phyloP scores from a whole-genome alignment of 257 asterid genomes.

The Fraxinus anomala region DNA sequence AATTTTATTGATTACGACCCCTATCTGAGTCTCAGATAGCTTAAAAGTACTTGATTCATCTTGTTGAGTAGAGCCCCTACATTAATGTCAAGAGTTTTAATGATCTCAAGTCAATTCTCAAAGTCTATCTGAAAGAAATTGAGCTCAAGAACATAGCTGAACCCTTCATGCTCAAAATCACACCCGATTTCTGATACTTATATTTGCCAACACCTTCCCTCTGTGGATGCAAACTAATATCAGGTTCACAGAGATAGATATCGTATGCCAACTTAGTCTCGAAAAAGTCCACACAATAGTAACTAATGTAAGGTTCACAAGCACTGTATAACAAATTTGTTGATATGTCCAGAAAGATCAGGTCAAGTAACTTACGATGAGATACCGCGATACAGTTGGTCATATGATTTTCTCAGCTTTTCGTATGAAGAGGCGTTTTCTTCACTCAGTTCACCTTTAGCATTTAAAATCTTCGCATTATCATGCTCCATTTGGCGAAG shows the following conservation, averaged over 20 bases:
- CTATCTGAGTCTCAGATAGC: not conserved
- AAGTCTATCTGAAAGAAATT: not conserved
- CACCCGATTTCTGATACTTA: not conserved
- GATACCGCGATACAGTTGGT: slow-evolving; percentile 87
- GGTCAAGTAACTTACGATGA: slow-evolving; percentile 67
- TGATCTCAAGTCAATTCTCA: not conserved
- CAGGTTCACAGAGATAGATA: slow-evolving; percentile 15
- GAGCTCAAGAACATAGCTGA: not conserved
- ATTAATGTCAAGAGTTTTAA: not conserved
- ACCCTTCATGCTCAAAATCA: not conserved
- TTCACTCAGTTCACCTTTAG: slow-evolving; percentile 95
- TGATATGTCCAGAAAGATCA: slow-evolving; percentile 25
- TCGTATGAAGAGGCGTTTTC: slow-evolving; percentile 88
- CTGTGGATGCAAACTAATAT: not conserved
- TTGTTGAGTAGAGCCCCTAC: not conserved
- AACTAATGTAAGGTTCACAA: not conserved
- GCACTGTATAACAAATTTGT: slow-evolving; percentile 7
- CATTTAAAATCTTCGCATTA: slow-evolving; percentile 88
- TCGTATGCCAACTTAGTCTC: not conserved
- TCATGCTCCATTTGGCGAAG: slow-evolving; percentile 99
- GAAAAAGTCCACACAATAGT: not conserved
- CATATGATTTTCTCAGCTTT: slow-evolving; percentile 88
- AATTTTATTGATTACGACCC: not conserved
- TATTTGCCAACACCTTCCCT: not conserved
- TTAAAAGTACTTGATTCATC: not conserved